Percentiles rank a stretch among this genome's conserved stretches.
phyloP scores from a whole-genome alignment of 768 basidiomycete species.

The Naganishia friedmannii region DNA sequence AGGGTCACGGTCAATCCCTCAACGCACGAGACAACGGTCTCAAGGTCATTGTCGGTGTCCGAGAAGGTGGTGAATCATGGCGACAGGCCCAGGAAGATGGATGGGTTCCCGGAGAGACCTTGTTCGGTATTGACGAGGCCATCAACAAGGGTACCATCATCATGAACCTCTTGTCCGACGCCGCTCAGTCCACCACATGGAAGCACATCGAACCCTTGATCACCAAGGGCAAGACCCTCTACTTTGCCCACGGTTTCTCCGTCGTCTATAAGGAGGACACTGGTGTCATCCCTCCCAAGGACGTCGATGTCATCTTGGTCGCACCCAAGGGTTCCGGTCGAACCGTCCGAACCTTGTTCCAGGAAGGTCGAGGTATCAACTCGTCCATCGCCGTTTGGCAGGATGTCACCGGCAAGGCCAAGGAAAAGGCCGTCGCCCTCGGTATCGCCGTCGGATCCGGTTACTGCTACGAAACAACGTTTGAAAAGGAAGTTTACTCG shows the following conservation, averaged over 20 bases:
- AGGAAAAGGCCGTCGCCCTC: slow-evolving; percentile 92
- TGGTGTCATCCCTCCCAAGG: slow-evolving; percentile 80
- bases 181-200: slow-evolving; percentile 98
- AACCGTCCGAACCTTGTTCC: slow-evolving; percentile 98
- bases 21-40: slow-evolving; percentile 99
- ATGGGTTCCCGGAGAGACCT: slow-evolving; percentile 95
- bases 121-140: slow-evolving; percentile 97
- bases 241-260: slow-evolving; percentile 99
- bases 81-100: slow-evolving; percentile 90
- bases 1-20: slow-evolving; percentile 93
- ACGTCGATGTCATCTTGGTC: slow-evolving; percentile 98
- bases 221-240: slow-evolving; percentile 99
- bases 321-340: slow-evolving; percentile 98
- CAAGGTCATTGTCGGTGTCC: slow-evolving; percentile 97
- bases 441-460: slow-evolving; percentile 90
- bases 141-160: slow-evolving; percentile 94
- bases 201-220: slow-evolving; percentile 81
- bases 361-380: slow-evolving; percentile 81
- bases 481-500: slow-evolving; percentile 98
- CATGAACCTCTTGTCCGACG: slow-evolving; percentile 99
- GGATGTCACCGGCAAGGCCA: slow-evolving; percentile 95
- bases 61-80: slow-evolving; percentile 95
- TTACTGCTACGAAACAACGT: slow-evolving; percentile 98
- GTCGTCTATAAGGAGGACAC: slow-evolving; percentile 98
- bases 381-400: slow-evolving; percentile 92